Percentiles rank a stretch among this genome's conserved stretches.
phyloP scores from a whole-genome alignment of 441 rosid genomes.

The Erysimum pusillum region DNA sequence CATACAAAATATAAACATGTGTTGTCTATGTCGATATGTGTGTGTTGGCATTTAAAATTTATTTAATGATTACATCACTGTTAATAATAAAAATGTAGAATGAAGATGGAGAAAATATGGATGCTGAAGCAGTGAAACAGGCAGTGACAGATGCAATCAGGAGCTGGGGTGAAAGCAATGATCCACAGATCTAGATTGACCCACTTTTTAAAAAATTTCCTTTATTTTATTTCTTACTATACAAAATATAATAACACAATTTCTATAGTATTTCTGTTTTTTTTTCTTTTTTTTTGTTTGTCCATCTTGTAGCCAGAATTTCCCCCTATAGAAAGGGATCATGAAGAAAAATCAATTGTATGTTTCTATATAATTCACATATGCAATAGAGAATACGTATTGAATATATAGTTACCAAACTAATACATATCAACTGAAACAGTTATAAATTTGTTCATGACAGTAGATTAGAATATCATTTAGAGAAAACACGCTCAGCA shows the following conservation, averaged over 20 bases:
- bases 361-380: constrained; percentile 13
- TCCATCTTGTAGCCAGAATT: constrained; percentile 25
- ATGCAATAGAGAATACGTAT: constrained; percentile 11
- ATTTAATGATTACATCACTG: constrained; percentile 16
- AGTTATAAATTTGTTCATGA: not conserved
- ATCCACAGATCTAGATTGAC: constrained; percentile 42
- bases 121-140: constrained; percentile 75
- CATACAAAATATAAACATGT: constrained; percentile 39
- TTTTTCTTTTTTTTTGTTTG: not conserved
- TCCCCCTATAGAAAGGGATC: constrained; percentile 10
- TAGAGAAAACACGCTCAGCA: not conserved
- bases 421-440: not conserved
- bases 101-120: constrained; percentile 59
- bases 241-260: constrained; percentile 34
- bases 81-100: constrained; percentile 48
- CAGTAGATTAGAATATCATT: not conserved
- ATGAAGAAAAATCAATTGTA: constrained; percentile 35
- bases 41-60: constrained; percentile 26
- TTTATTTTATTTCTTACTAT: constrained; percentile 29
- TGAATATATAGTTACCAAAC: not conserved
- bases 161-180: constrained; percentile 59
- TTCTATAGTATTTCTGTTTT: constrained; percentile 25
- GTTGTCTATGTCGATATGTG: constrained; percentile 34
- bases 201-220: not conserved
- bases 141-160: constrained; percentile 73